These are phyloP conservation scores for Leccinum solheimii DNA, from an alignment of 1,284 basidiomycete species.

Conservation along the genomic window DNA sequence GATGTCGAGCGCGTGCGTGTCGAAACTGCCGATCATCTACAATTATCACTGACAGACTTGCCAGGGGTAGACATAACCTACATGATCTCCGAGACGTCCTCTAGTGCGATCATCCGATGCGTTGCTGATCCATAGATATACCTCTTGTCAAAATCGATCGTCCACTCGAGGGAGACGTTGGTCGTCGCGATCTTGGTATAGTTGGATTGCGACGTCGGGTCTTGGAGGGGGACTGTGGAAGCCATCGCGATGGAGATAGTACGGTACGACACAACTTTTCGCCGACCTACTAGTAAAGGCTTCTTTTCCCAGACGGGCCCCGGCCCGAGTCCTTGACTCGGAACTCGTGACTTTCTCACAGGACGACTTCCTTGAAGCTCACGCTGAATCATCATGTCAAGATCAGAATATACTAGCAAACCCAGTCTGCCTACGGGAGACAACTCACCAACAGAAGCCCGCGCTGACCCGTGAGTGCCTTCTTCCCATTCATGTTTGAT, in stretches of 20 bases:
- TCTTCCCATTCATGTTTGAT: background rate
- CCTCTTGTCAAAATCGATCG: slow-evolving; percentile 72
- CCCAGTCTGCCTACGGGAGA: no score
- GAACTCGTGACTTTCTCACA: background rate
- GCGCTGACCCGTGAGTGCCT: background rate
- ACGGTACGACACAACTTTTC: background rate
- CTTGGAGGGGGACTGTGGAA: slow-evolving; percentile 10
- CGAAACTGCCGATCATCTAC: slow-evolving; percentile 58
- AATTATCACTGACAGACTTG: background rate
- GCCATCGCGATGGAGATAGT: slow-evolving; percentile 16
- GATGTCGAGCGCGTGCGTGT: slow-evolving; percentile 76
- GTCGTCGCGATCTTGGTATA: slow-evolving; percentile 68
- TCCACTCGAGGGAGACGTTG: slow-evolving; percentile 81
- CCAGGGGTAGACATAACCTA: slow-evolving; percentile 34
- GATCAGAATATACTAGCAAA: no score
- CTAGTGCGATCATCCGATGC: slow-evolving; percentile 63
- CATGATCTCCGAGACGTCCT: slow-evolving; percentile 69
- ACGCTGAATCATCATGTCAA: no score
- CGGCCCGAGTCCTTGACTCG: background rate
- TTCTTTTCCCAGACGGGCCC: background rate
- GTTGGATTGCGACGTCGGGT: slow-evolving; percentile 79
- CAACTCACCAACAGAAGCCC: no score
- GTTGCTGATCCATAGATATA: slow-evolving; percentile 73
- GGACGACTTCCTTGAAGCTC: no score
- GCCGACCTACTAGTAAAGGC: background rate